Percentiles rank a stretch among this genome's conserved stretches.
Evolutionary conservation across 805 yeast genomes (phyloP).

Genomic region (Saccharomyces paradoxus): DNA sequence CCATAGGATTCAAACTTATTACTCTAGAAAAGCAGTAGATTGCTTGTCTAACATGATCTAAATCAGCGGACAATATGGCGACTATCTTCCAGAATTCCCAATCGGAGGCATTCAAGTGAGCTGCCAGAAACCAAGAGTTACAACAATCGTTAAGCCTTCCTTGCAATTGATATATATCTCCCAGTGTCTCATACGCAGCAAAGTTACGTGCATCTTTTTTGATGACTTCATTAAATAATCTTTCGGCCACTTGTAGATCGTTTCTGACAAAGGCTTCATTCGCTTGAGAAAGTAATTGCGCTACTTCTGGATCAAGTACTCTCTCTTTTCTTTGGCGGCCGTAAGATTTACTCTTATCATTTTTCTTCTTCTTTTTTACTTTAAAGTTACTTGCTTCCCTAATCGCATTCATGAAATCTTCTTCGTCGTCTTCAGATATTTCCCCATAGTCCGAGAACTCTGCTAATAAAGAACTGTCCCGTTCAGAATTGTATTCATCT

Average conservation of each 20-base stretch:
- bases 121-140: constrained; percentile 74
- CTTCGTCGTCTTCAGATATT: constrained; percentile 34
- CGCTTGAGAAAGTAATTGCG: constrained; percentile 57
- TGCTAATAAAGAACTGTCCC: constrained; percentile 32
- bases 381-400: constrained; percentile 61
- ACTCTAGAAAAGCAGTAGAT: constrained; percentile 69
- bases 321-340: constrained; percentile 29
- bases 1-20: constrained; percentile 41
- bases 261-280: constrained; percentile 69
- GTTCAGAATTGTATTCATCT: constrained; percentile 20
- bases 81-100: constrained; percentile 71
- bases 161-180: constrained; percentile 67
- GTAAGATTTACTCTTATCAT: constrained; percentile 18
- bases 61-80: constrained; percentile 55
- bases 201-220: constrained; percentile 68
- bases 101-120: constrained; percentile 69
- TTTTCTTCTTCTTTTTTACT: constrained; percentile 31
- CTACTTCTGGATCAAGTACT: constrained; percentile 65
- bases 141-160: constrained; percentile 67
- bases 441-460: constrained; percentile 33
- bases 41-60: constrained; percentile 69
- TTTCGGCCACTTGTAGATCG: constrained; percentile 52
- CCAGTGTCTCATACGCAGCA: constrained; percentile 80
- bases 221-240: constrained; percentile 59
- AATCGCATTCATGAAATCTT: constrained; percentile 51